These are phyloP conservation scores for Hymenoscyphus infarciens DNA, from an alignment of 2,329 filamentous ascomycete genomes.

Conservation along the genomic window DNA sequence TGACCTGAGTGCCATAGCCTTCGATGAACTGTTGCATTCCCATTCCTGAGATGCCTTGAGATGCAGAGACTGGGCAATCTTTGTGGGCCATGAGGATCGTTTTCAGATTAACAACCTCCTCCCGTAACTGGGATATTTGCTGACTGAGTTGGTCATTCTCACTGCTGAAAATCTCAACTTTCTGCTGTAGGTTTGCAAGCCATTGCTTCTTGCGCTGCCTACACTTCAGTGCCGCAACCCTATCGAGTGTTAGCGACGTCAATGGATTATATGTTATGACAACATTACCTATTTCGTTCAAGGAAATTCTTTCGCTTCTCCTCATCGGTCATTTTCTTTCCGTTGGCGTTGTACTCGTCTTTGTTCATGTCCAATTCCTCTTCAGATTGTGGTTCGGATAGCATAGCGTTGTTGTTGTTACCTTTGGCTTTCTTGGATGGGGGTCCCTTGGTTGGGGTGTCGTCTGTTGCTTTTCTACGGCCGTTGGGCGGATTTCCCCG, in stretches of 20 bases:
- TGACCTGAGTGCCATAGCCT: slow-evolving; percentile 24
- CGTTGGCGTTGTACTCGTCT: slow-evolving; percentile 56
- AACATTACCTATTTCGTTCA: slow-evolving; percentile 81
- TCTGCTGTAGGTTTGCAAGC: slow-evolving; percentile 89
- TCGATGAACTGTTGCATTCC: slow-evolving; percentile 45
- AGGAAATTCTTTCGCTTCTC: slow-evolving; percentile 98
- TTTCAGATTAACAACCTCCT: slow-evolving; percentile 94
- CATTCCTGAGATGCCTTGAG: slow-evolving; percentile 56
- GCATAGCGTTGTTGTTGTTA: slow-evolving; percentile 41
- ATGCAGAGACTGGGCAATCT: slow-evolving; percentile 88
- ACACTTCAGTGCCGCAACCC: slow-evolving; percentile 94
- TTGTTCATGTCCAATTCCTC: slow-evolving; percentile 47
- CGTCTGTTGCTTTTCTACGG: slow-evolving; percentile 70
- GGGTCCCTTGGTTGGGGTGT: slow-evolving; percentile 60
- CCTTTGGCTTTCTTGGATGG: slow-evolving; percentile 70
- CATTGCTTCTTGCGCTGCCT: slow-evolving; percentile 98
- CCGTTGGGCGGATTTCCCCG: slow-evolving; percentile 58
- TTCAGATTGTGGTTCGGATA: slow-evolving; percentile 35
- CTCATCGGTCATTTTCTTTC: slow-evolving; percentile 93
- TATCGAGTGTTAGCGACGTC: slow-evolving; percentile 39
- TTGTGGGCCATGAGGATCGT: slow-evolving; percentile 91
- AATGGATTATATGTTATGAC: background rate
- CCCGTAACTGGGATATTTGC: slow-evolving; percentile 79
- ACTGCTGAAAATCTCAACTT: slow-evolving; percentile 86
- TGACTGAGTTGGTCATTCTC: slow-evolving; percentile 86